A percentile compares a stretch with the other conserved stretches of the same genome.
These are phyloP conservation scores for Aphanomyces euteiches DNA, from an alignment of 352 stramenopile genomes.

Conservation along the genomic window DNA sequence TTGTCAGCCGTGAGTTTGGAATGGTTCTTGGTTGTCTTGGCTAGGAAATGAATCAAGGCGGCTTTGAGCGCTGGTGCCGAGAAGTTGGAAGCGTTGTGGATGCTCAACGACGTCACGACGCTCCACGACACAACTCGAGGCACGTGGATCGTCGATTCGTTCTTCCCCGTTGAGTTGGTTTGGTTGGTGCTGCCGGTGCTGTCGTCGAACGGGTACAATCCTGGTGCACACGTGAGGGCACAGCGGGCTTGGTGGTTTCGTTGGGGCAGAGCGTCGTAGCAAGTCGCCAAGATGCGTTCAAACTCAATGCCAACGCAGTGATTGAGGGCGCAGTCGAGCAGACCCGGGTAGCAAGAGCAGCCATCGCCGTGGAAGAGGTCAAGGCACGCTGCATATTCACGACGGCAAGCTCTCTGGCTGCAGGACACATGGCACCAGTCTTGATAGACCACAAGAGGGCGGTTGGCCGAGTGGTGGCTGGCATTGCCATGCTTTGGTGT, in stretches of 20 bases:
- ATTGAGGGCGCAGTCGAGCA: conserved; percentile 13
- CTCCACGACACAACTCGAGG: not conserved
- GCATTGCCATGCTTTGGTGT: too few relatives aligned
- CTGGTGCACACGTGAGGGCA: not conserved
- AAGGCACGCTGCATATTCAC: conserved; percentile 11
- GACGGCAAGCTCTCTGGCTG: conserved; percentile 13
- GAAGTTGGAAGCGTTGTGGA: not conserved
- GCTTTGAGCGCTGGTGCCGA: not conserved
- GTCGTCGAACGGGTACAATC: conserved; percentile 3
- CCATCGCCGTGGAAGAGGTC: conserved; percentile 14
- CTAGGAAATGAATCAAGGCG: not conserved
- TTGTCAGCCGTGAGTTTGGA: not conserved
- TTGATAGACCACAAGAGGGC: not conserved
- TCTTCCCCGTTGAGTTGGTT: not conserved
- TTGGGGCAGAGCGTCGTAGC: not conserved
- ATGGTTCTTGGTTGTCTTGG: not conserved
- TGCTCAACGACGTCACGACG: not conserved
- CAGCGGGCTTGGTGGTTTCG: not conserved
- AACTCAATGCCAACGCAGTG: conserved; percentile 7
- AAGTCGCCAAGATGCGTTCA: not conserved
- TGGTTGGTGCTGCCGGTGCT: not conserved
- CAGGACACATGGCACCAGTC: conserved; percentile 3
- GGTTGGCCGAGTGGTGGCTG: not conserved
- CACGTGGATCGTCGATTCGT: not conserved
- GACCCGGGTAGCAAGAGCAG: conserved; percentile 28